A percentile compares a stretch with the other conserved stretches of the same genome.
These are phyloP conservation scores for Candida sanyiensis DNA, from an alignment of 805 yeast species.

Conservation along the genomic window DNA sequence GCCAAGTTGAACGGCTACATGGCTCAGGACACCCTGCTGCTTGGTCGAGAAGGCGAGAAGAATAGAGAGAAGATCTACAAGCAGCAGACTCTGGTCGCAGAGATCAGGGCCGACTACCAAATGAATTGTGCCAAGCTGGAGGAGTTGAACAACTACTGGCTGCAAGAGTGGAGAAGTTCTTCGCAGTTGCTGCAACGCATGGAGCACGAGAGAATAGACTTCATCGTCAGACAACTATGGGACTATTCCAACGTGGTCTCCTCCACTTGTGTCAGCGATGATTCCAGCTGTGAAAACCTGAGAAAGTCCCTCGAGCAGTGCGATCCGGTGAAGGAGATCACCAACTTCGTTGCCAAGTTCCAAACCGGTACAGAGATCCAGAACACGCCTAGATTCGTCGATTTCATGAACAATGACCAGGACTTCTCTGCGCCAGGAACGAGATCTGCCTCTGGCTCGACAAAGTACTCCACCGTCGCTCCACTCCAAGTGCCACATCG, in stretches of 20 bases:
- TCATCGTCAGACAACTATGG: conserved; percentile 68
- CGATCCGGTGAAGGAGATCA: conserved; percentile 54
- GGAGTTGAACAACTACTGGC: conserved; percentile 57
- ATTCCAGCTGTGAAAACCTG: conserved; percentile 67
- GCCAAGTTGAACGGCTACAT: conserved; percentile 50
- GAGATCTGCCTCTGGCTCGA: conserved; percentile 19
- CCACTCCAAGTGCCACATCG: neutral
- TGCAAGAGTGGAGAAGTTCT: conserved; percentile 63
- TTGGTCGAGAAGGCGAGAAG: conserved; percentile 68
- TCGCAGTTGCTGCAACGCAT: conserved; percentile 58
- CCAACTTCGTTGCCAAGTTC: conserved; percentile 43
- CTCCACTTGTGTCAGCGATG: conserved; percentile 71
- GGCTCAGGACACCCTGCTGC: conserved; percentile 59
- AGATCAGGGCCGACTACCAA: conserved; percentile 51
- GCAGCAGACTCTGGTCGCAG: conserved; percentile 36
- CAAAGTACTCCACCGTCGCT: conserved; percentile 8
- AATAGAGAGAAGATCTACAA: conserved; percentile 50
- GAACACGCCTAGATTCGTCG: conserved; percentile 57
- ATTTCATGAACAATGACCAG: conserved; percentile 39
- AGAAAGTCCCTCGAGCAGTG: conserved; percentile 64
- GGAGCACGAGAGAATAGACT: conserved; percentile 69
- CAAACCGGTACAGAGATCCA: conserved; percentile 63
- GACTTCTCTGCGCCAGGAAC: conserved; percentile 1
- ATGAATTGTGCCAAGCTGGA: conserved; percentile 45
- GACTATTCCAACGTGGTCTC: conserved; percentile 71